Evolutionary conservation across 2,329 filamentous ascomycete species (phyloP).

Genomic region (Colletotrichum spaethianum): DNA sequence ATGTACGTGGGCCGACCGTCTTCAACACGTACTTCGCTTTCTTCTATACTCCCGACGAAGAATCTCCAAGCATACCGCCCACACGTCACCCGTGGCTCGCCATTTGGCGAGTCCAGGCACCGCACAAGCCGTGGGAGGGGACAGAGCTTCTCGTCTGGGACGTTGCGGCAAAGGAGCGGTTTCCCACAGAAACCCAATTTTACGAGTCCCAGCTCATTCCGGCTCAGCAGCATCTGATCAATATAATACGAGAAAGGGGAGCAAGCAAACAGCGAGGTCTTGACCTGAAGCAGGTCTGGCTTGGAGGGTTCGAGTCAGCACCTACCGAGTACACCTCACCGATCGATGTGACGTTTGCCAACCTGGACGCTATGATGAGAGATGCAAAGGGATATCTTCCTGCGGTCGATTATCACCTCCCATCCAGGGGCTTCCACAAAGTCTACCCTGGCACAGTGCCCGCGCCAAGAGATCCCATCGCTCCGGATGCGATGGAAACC

Average conservation of each 20-base stretch:
- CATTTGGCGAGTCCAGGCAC: slow-evolving; percentile 60
- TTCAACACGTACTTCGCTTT: slow-evolving; percentile 60
- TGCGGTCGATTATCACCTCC: slow-evolving; percentile 47
- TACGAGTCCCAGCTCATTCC: slow-evolving; percentile 56
- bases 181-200: slow-evolving; percentile 40
- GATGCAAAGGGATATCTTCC: slow-evolving; percentile 56
- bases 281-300: slow-evolving; percentile 60
- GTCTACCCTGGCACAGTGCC: slow-evolving; percentile 43
- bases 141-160: slow-evolving; percentile 72
- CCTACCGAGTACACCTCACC: slow-evolving; percentile 47
- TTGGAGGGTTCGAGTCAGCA: slow-evolving; percentile 54
- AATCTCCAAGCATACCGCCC: slow-evolving; percentile 40
- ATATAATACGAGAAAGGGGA: slow-evolving; percentile 51
- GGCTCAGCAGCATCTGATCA: slow-evolving; percentile 62
- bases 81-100: slow-evolving; percentile 66
- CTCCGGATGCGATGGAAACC: slow-evolving; percentile 32
- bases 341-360: slow-evolving; percentile 60
- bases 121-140: slow-evolving; percentile 50
- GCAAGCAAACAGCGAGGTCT: slow-evolving; percentile 49
- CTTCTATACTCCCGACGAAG: slow-evolving; percentile 60
- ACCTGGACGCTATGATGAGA: slow-evolving; percentile 51
- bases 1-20: neutral
- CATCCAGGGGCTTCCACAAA: slow-evolving; percentile 54
- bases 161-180: slow-evolving; percentile 47
- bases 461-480: neutral